phyloP scores from a whole-genome alignment of 2,329 filamentous ascomycete species.

The Colletotrichum acutatum region DNA sequence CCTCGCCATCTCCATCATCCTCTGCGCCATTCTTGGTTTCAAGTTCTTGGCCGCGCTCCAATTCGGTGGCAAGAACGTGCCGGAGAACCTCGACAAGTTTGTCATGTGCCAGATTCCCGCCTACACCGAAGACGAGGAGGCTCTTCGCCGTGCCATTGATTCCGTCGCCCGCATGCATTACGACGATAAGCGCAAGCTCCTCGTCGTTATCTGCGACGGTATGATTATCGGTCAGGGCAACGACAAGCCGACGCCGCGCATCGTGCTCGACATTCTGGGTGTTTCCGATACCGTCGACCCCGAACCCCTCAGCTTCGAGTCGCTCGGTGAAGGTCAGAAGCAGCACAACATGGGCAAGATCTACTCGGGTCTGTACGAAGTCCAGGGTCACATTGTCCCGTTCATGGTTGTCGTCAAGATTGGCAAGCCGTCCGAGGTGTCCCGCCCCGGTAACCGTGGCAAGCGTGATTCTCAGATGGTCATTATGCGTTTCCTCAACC shows the following conservation, averaged over 20 bases:
- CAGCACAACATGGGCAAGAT: slow-evolving; percentile 99
- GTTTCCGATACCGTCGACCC: slow-evolving; percentile 95
- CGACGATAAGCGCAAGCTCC: slow-evolving; percentile 96
- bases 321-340: slow-evolving; percentile 92
- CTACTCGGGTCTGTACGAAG: slow-evolving; percentile 97
- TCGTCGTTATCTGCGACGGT: slow-evolving; percentile 93
- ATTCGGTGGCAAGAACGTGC: slow-evolving; percentile 89
- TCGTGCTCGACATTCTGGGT: slow-evolving; percentile 95
- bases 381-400: slow-evolving; percentile 96
- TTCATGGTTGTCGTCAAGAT: slow-evolving; percentile 98
- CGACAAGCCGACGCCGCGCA: slow-evolving; percentile 92
- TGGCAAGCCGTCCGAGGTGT: slow-evolving; percentile 96
- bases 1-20: slow-evolving; percentile 82
- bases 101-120: slow-evolving; percentile 97
- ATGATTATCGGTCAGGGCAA: slow-evolving; percentile 99
- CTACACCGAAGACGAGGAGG: slow-evolving; percentile 98
- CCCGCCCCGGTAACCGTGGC: slow-evolving; percentile 94
- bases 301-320: slow-evolving; percentile 95
- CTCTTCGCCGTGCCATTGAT: slow-evolving; percentile 94
- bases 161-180: slow-evolving; percentile 96
- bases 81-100: slow-evolving; percentile 98
- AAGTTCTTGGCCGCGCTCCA: slow-evolving; percentile 74
- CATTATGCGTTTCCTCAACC: slow-evolving; percentile 97
- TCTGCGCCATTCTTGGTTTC: slow-evolving; percentile 87
- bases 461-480: slow-evolving; percentile 98